Evolutionary conservation across 768 basidiomycete species (phyloP), one percentile per base, ranked within the genome.

Genomic region (Lanmaoa pseudosensibilis): DNA sequence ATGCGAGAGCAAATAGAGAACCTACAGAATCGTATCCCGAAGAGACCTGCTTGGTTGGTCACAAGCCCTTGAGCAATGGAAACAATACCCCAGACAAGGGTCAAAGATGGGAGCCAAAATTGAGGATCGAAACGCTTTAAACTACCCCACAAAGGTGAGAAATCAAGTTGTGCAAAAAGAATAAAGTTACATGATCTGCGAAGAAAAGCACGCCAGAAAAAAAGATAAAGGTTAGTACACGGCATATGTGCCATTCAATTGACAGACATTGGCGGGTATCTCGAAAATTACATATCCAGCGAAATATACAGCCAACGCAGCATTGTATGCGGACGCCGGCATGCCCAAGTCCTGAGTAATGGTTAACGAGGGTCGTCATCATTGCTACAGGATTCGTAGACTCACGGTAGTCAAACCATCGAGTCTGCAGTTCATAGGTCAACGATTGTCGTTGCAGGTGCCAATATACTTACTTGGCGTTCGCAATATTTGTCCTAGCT

Each of bases 231-330:
- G 23, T 55, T 39, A 56, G n/a, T 25, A 18, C 41, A 25, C 27
- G 8, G 18, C 34, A 32, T 36, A 25, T 12, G 27, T 7, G 19
- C 13, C 18, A 34, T 27, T 23, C 5, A 2, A 34, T 27, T 11
- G 13, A 66, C 67, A 25, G 25, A 85, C 82, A 65, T 84, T 85
- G 19, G 82, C 73, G 15, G 83, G 84, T 44, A 85, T 74, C 64
- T 85, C 84, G 47, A 84, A 85, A n/a, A 78, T 56, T 16, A 84
- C 75, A 60, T 86, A 86, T 47, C 82, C 80, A 4, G 84, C 72
- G 55, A 86, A 87, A 66, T 84, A 86, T 3, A 86, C 60, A 0
- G 83, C 81, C 18, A 87, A 67, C 2, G 81, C 73, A 0, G 81
- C 83, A 61, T 85, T 85, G 65, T 85, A 86, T 48, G 75, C 79